Conservation (phyloP, 2,329 filamentous ascomycete genomes). For the Botrytis galanthina region DNA sequence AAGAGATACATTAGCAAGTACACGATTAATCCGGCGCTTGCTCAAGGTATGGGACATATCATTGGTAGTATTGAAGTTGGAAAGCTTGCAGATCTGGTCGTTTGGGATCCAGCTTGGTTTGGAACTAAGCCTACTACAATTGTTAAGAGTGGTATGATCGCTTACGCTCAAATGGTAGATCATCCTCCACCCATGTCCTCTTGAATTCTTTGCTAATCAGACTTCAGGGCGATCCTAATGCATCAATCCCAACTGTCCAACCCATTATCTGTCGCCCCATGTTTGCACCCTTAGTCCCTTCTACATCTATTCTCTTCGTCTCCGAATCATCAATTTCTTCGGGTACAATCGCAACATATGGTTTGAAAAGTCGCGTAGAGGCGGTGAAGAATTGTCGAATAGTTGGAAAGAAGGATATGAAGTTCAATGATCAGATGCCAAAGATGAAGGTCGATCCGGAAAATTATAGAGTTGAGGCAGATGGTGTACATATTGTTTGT, state of each 20-base stretch:
- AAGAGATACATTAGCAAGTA: conserved; percentile 95
- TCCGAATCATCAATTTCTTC: conserved; percentile 67
- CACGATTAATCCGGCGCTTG: conserved; percentile 88
- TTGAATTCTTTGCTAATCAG: conserved; percentile 2
- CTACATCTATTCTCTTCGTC: conserved; percentile 78
- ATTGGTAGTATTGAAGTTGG: conserved; percentile 86
- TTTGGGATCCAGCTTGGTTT: conserved; percentile 85
- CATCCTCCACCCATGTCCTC: conserved; percentile 27
- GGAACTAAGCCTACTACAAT: conserved; percentile 80
- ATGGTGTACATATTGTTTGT: conserved; percentile 70
- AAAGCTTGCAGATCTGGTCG: conserved; percentile 82
- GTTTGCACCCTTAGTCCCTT: conserved; percentile 74
- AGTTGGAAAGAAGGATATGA: conserved; percentile 84
- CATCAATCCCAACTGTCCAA: conserved; percentile 83
- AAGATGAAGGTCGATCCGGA: conserved; percentile 91
- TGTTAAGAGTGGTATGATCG: conserved; percentile 85
- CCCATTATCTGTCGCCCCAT: conserved; percentile 81
- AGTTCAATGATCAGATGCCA: conserved; percentile 79
- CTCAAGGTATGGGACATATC: conserved; percentile 85
- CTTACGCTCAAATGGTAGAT: conserved; percentile 75
- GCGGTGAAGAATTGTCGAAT: conserved; percentile 72
- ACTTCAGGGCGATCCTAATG: conserved; percentile 70
- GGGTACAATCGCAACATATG: conserved; percentile 69
- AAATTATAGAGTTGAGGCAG: conserved; percentile 82
- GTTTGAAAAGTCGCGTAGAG: conserved; percentile 75